phyloP scores from a whole-genome alignment of 495 filamentous ascomycete species.

The Filosporella fistucella region DNA sequence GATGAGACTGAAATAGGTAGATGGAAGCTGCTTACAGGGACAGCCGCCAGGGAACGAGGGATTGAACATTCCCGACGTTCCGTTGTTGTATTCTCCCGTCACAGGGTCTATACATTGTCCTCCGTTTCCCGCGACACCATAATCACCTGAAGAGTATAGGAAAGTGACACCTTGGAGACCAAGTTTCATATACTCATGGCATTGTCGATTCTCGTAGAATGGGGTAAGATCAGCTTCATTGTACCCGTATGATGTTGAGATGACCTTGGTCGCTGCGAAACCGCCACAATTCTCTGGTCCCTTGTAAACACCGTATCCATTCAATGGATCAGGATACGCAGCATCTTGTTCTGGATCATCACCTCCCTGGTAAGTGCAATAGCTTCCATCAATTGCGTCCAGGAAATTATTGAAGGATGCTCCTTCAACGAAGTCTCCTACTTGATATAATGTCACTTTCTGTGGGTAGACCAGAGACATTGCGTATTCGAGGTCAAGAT shows the following conservation, averaged over 20 bases:
- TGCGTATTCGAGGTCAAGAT: slow-evolving; percentile 5
- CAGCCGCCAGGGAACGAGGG: slow-evolving; percentile 37
- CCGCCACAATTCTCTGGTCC: slow-evolving; percentile 24
- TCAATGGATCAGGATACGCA: slow-evolving; percentile 14
- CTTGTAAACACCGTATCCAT: slow-evolving; percentile 2
- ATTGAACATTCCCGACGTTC: slow-evolving; percentile 26
- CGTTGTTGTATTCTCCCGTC: slow-evolving; percentile 13
- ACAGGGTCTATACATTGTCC: slow-evolving; percentile 15
- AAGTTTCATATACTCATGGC: slow-evolving; percentile 31
- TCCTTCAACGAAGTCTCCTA: slow-evolving; percentile 11
- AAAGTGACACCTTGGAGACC: slow-evolving; percentile 39
- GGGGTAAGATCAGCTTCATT: slow-evolving; percentile 31
- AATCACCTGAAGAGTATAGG: slow-evolving; percentile 37
- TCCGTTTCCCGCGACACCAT: slow-evolving; percentile 36
- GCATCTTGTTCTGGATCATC: slow-evolving; percentile 19
- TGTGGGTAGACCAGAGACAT: slow-evolving; percentile 10
- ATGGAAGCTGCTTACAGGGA: slow-evolving; percentile 25
- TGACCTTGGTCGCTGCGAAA: slow-evolving; percentile 16
- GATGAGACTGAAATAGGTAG: not conserved
- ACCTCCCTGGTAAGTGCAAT: slow-evolving; percentile 18
- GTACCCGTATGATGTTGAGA: slow-evolving; percentile 18
- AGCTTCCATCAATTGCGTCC: slow-evolving; percentile 17
- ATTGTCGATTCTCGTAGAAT: slow-evolving; percentile 20
- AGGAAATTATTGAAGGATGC: slow-evolving; percentile 17
- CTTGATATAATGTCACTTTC: slow-evolving; percentile 9